Percentiles rank a stretch among this genome's conserved stretches.
These are phyloP conservation scores for Colletotrichum musicola DNA, from an alignment of 2,329 filamentous ascomycete species.

Conservation along the genomic window DNA sequence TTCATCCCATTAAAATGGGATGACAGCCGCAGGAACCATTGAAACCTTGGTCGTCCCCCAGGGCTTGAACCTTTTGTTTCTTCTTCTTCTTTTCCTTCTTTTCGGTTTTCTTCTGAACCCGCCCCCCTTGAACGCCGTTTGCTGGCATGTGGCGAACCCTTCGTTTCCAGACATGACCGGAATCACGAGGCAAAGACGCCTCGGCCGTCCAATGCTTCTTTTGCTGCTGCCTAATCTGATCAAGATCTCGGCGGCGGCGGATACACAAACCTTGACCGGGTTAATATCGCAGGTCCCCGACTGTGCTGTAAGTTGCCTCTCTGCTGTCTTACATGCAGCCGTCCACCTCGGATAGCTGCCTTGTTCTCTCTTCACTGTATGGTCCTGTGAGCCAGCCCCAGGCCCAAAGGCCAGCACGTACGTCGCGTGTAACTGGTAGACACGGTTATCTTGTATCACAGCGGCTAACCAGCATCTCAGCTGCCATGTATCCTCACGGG, in stretches of 20 bases:
- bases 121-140: background rate
- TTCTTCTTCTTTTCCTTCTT: too few relatives aligned
- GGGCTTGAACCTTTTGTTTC: too few relatives aligned
- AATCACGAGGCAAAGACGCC: background rate
- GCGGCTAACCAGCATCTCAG: background rate
- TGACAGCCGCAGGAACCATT: background rate
- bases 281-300: background rate
- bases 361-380: too few relatives aligned
- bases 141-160: background rate
- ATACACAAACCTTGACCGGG: background rate
- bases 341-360: too few relatives aligned
- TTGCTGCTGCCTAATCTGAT: background rate
- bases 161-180: background rate
- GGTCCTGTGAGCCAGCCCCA: too few relatives aligned
- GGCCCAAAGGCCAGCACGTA: too few relatives aligned
- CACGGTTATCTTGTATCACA: background rate
- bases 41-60: too few relatives aligned
- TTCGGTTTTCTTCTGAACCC: background rate
- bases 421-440: too few relatives aligned
- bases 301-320: background rate
- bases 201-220: background rate
- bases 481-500: slow-evolving; percentile 12
- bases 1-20: background rate
- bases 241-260: background rate
- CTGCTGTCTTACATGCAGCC: too few relatives aligned